Base-by-base conservation (phyloP, 1,284 basidiomycete genomes). In the Xanthoconium separans region DNA sequence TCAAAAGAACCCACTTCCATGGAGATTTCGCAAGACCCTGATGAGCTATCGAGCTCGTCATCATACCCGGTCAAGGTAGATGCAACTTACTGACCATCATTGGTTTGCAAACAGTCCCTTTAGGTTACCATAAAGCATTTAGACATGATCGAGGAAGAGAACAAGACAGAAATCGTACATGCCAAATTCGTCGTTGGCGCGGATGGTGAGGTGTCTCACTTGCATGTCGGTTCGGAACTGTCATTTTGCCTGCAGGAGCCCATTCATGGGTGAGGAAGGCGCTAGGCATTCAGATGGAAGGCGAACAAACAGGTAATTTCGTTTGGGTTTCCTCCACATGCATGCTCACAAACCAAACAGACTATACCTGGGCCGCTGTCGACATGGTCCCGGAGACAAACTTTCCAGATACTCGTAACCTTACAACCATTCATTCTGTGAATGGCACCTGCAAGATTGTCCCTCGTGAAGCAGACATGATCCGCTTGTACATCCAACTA, bases 361-460 rank as follows among this genome's bases (percentile, higher is more conserved):
- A 91, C 54, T 86, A 80, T 56, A 78, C 90, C 31, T 93, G 89
- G 90, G 90, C 89, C 16, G 90, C 91, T 10, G 72, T 91, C 20
- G 88, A 91, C 68, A 76, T 85, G 54, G 63, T 83, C 16, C 85
- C 86, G 1, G 77, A 82, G 20, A 90, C 88, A 15, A 76, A 92
- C 67, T 90, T 93, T 65, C 91, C 93, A 0, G 91, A 95, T 68
- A 85, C 90, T 58, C 84, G 91, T 29, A 87, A 84, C 58, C 77
- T 76, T 58, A 78, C 77, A 44, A 85, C 61, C 3, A 73, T 83
- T 22, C 87, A 87, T 68, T 87, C 85, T 0, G 75, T 77, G 44
- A 77, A 78, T 47, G 83, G 83, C 3, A 80, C 81, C 0, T 80
- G 82, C 61, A 85, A 91, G 85, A 89, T 6, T 16, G 8, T 93